Percentiles rank a stretch among this genome's conserved stretches.
Evolutionary conservation across 208 protist genomes (phyloP).

Genomic region (Phytomonas francai): DNA sequence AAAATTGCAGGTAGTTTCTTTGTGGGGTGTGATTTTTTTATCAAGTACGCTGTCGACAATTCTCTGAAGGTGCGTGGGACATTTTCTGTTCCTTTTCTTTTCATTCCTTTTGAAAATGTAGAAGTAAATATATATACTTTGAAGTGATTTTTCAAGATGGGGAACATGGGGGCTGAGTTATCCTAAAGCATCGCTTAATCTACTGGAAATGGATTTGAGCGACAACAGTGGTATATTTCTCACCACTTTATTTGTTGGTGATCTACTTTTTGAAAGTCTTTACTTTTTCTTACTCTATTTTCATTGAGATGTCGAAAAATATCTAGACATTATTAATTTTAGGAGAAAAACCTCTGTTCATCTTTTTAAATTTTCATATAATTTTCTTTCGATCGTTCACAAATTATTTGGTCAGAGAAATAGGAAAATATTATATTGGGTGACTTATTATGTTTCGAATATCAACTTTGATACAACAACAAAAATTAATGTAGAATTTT

Average conservation of each 20-base stretch:
- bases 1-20: too few species aligned
- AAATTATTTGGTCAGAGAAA: neutral
- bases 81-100: too few species aligned
- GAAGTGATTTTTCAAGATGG: neutral
- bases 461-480: neutral
- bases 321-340: slow-evolving; percentile 2
- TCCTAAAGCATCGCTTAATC: neutral
- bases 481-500: neutral
- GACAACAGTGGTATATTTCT: neutral
- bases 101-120: neutral
- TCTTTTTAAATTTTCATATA: neutral
- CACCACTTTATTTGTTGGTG: neutral
- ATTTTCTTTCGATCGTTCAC: neutral
- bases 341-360: neutral
- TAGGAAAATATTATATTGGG: too few species aligned
- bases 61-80: too few species aligned
- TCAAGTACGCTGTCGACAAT: too few species aligned
- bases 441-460: neutral
- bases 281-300: slow-evolving; percentile 7
- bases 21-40: too few species aligned
- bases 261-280: slow-evolving; percentile 12
- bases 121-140: neutral
- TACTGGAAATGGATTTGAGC: neutral
- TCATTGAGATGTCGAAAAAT: neutral
- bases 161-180: neutral